Evolutionary conservation across 176 grass and related monocot genomes (phyloP).

Genomic region (Avena eriantha): DNA sequence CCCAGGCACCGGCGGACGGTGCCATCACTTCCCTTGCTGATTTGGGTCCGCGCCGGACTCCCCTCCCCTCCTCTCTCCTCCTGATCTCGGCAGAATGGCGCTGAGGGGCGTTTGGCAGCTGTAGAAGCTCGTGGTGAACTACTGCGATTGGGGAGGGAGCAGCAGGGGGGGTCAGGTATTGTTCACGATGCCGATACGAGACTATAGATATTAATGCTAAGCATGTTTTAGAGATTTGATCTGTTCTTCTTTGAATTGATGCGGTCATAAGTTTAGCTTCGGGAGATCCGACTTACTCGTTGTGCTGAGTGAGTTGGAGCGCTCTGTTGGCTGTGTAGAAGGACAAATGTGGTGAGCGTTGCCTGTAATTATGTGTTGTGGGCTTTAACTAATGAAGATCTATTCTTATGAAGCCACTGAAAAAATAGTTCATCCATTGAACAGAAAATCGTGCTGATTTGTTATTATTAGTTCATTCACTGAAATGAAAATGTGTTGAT

Average conservation of each 20-base stretch:
- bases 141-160: constrained; percentile 81
- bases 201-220: neutral
- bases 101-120: constrained; percentile 89
- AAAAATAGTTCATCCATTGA: neutral
- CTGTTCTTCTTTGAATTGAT: neutral
- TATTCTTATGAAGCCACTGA: neutral
- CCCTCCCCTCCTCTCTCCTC: neutral
- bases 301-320: neutral
- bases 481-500: neutral
- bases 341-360: neutral
- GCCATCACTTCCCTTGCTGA: neutral
- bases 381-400: neutral
- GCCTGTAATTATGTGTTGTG: neutral
- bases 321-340: neutral
- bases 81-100: constrained; percentile 51
- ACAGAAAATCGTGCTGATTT: neutral
- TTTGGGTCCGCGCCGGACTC: neutral
- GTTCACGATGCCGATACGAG: neutral
- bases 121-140: constrained; percentile 85
- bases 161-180: constrained; percentile 83
- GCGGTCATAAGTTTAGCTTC: constrained; percentile 2
- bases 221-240: neutral
- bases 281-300: neutral
- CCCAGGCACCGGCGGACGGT: too few species aligned
- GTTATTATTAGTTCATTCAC: neutral